Conservation (phyloP, 1,284 basidiomycete species). For the Melampsora medusae region DNA sequence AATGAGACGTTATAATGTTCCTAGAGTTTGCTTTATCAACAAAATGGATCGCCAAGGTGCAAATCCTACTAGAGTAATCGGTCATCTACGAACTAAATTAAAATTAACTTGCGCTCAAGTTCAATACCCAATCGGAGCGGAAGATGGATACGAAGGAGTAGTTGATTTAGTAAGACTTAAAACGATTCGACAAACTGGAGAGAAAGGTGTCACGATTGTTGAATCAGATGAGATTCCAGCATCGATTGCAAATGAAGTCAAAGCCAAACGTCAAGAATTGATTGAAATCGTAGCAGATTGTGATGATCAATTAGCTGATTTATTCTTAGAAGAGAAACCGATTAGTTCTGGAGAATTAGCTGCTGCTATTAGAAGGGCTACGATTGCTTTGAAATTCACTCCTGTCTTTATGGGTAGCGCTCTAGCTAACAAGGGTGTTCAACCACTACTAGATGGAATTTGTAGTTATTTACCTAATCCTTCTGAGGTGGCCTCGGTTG, state of each 20-base stretch:
- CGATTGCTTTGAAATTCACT: constrained; percentile 82
- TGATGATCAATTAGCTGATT: constrained; percentile 88
- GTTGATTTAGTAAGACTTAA: constrained; percentile 95
- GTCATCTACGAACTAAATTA: constrained; percentile 87
- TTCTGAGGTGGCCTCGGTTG: constrained; percentile 72
- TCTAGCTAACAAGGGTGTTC: constrained; percentile 95
- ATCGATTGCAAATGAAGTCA: constrained; percentile 68
- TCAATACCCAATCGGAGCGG: constrained; percentile 90
- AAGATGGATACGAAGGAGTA: constrained; percentile 82
- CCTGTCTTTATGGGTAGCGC: constrained; percentile 97
- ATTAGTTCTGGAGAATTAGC: constrained; percentile 74
- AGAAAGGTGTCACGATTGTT: constrained; percentile 82
- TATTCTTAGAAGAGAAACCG: constrained; percentile 79
- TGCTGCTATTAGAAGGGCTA: constrained; percentile 82
- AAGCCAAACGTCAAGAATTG: constrained; percentile 81
- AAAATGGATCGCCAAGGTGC: constrained; percentile 99
- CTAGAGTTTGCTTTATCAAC: constrained; percentile 94
- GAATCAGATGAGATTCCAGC: constrained; percentile 85
- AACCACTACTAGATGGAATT: constrained; percentile 89
- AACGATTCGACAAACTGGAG: constrained; percentile 88
- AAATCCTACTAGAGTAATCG: constrained; percentile 92
- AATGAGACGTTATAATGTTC: constrained; percentile 95
- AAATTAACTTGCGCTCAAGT: constrained; percentile 91
- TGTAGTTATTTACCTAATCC: constrained; percentile 94
- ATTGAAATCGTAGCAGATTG: constrained; percentile 94